phyloP scores from a whole-genome alignment of 495 filamentous ascomycete genomes.

The Pyrenula aspistea region DNA sequence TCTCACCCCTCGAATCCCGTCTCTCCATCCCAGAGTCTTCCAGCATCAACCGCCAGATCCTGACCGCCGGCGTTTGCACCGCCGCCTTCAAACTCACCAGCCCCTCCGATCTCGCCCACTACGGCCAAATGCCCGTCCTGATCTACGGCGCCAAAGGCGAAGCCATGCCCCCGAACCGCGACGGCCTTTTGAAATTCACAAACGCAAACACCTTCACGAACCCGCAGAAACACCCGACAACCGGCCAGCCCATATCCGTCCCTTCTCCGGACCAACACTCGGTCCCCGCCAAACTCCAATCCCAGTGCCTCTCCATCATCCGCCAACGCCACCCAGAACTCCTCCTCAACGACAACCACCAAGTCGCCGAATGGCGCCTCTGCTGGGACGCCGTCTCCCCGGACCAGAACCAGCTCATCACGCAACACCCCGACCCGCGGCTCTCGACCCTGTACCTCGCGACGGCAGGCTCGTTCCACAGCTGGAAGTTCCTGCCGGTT shows the following conservation, averaged over 20 bases:
- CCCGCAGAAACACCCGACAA: conserved; percentile 12
- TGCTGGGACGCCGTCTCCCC: conserved; percentile 7
- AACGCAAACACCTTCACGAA: conserved; percentile 21
- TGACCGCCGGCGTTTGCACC: conserved; percentile 25
- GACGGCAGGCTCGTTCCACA: conserved; percentile 35
- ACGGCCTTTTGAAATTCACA: conserved; percentile 24
- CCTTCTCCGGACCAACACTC: conserved; percentile 10
- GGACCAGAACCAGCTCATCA: conserved; percentile 7
- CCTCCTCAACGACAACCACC: conserved; percentile 7
- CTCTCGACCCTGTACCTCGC: conserved; percentile 22
- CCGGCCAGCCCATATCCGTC: conserved; percentile 19
- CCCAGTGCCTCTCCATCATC: conserved; percentile 7
- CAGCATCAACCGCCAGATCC: conserved; percentile 23
- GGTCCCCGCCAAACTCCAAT: conserved; percentile 8
- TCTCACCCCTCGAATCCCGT: conserved; percentile 19
- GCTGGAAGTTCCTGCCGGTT: conserved; percentile 37
- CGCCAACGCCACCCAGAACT: conserved; percentile 11
- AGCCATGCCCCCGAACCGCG: conserved; percentile 19
- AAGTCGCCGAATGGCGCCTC: conserved; percentile 11
- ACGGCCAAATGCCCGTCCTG: conserved; percentile 19
- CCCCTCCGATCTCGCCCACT: conserved; percentile 11
- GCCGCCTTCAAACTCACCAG: conserved; percentile 21
- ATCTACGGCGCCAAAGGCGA: conserved; percentile 23
- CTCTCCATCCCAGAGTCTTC: conserved; percentile 13
- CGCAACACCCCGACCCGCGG: conserved; percentile 5